Percentiles rank a stretch among this genome's conserved stretches.
Evolutionary conservation across 2,329 filamentous ascomycete species (phyloP).

Genomic region (Drechslerella coelobrocha): DNA sequence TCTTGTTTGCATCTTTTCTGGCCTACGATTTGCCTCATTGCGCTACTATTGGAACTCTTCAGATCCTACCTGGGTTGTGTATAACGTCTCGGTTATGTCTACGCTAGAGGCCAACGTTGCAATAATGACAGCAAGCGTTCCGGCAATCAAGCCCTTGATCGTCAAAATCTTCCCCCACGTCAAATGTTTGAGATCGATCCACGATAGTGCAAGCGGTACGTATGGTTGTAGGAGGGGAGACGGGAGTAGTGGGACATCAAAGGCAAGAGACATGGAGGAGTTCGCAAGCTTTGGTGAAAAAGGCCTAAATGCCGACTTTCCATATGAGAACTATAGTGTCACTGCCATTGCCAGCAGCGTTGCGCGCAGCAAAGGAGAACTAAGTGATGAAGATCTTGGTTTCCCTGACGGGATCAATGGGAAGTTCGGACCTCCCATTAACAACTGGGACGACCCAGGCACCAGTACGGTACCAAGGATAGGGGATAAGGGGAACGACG

Average conservation of each 20-base stretch:
- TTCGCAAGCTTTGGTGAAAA: too few relatives aligned
- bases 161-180: constrained; percentile 17
- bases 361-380: constrained; percentile 11
- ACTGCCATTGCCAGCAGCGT: constrained; percentile 7
- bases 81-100: constrained; percentile 32
- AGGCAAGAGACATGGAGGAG: constrained; percentile 19
- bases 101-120: constrained; percentile 47
- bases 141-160: constrained; percentile 41
- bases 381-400: constrained; percentile 30
- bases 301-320: neutral
- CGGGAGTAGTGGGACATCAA: too few relatives aligned
- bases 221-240: neutral
- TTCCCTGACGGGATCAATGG: constrained; percentile 41
- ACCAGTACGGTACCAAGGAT: neutral
- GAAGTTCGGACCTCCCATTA: constrained; percentile 24
- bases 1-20: constrained; percentile 36
- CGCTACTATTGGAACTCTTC: constrained; percentile 37
- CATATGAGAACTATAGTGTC: constrained; percentile 6
- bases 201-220: constrained; percentile 1
- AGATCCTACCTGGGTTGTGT: constrained; percentile 42
- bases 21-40: constrained; percentile 27
- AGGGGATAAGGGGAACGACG: neutral
- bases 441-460: constrained; percentile 21
- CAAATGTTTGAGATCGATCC: constrained; percentile 12
- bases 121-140: constrained; percentile 41